These are phyloP conservation scores for Tricholomella constricta DNA, from an alignment of 768 basidiomycete species.

Conservation along the genomic window DNA sequence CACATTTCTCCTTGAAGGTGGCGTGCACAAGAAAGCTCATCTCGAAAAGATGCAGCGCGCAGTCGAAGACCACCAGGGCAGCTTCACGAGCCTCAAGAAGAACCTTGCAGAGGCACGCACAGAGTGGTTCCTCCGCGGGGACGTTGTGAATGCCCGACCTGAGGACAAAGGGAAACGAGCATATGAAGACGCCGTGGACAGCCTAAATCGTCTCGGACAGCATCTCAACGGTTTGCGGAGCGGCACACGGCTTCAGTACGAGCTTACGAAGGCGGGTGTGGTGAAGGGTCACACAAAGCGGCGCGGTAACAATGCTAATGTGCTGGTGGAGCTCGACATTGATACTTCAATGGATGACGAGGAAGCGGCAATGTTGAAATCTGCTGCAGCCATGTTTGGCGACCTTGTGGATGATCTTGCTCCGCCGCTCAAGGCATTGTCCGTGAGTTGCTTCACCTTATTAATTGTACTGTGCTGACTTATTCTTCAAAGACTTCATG, in stretches of 20 bases:
- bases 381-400: conserved; percentile 75
- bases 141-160: conserved; percentile 26
- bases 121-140: conserved; percentile 61
- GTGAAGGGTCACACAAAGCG: conserved; percentile 22
- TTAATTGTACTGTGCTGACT: background rate
- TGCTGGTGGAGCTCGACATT: conserved; percentile 9
- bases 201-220: conserved; percentile 88
- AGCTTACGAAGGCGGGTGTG: conserved; percentile 65
- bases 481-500: conserved; percentile 53
- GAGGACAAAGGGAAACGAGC: conserved; percentile 47
- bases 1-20: conserved; percentile 83
- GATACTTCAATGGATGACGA: conserved; percentile 26
- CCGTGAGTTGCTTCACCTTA: conserved; percentile 48
- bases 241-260: conserved; percentile 82
- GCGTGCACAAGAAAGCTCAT: conserved; percentile 51
- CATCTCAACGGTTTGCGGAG: conserved; percentile 89
- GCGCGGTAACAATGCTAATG: conserved; percentile 18
- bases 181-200: conserved; percentile 86
- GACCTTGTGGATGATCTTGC: conserved; percentile 80
- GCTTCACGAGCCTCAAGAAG: conserved; percentile 88
- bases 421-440: conserved; percentile 71
- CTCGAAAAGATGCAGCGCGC: conserved; percentile 74
- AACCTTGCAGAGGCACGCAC: conserved; percentile 85
- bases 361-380: conserved; percentile 49
- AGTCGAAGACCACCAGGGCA: conserved; percentile 81